phyloP scores from a whole-genome alignment of 768 basidiomycete genomes.

The Sistotremastrum niveocremeum region DNA sequence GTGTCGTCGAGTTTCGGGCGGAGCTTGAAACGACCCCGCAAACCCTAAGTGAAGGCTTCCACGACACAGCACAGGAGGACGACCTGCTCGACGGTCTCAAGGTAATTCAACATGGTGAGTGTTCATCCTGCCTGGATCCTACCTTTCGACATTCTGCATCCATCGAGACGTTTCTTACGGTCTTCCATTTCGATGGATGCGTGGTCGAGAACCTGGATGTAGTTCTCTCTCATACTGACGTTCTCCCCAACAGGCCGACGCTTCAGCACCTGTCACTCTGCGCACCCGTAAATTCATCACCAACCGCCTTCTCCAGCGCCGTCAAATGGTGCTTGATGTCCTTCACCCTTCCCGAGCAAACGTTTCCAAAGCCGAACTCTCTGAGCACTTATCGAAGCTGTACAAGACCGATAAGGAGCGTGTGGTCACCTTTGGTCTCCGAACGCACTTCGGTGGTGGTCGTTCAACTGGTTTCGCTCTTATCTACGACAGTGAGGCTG shows the following conservation, averaged over 20 bases:
- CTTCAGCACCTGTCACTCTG: slow-evolving; percentile 78
- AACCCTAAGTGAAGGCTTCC: background rate
- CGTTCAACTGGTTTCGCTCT: slow-evolving; percentile 92
- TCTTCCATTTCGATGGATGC: slow-evolving; percentile 19
- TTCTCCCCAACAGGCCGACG: slow-evolving; percentile 46
- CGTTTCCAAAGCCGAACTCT: slow-evolving; percentile 82
- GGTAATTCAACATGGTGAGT: slow-evolving; percentile 13
- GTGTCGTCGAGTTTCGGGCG: background rate
- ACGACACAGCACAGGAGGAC: slow-evolving; percentile 1
- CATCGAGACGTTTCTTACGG: background rate
- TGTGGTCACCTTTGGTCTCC: slow-evolving; percentile 88
- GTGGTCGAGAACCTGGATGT: slow-evolving; percentile 17
- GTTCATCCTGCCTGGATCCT: background rate
- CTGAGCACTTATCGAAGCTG: slow-evolving; percentile 79
- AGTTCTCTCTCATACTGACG: slow-evolving; percentile 3
- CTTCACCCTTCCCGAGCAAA: slow-evolving; percentile 94
- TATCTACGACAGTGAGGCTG: slow-evolving; percentile 92
- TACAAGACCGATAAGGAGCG: slow-evolving; percentile 91
- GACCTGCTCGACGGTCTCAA: background rate
- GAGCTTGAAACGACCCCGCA: background rate
- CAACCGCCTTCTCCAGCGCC: slow-evolving; percentile 91
- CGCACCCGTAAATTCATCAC: slow-evolving; percentile 99
- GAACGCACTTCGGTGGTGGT: slow-evolving; percentile 97
- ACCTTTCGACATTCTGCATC: background rate
- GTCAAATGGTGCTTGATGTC: slow-evolving; percentile 91